Conservation (phyloP, 345 rosid species). For the Citrus australasica region DNA sequence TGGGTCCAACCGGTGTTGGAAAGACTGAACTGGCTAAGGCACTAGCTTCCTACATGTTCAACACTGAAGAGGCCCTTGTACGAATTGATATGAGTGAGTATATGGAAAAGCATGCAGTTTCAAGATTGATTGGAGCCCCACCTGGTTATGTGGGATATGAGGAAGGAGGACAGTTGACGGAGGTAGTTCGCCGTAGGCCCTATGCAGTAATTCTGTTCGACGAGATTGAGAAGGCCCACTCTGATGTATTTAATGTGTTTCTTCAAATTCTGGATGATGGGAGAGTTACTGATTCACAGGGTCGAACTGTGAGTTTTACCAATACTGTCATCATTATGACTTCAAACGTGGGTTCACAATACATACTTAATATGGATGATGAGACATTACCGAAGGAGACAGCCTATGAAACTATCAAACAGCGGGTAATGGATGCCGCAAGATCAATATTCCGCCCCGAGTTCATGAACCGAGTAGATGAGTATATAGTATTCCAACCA, state of each 20-base stretch:
- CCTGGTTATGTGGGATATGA: conserved; percentile 98
- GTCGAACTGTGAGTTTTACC: conserved; percentile 91
- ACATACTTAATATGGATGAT: conserved; percentile 65
- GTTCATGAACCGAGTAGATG: conserved; percentile 97
- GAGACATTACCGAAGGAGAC: conserved; percentile 46
- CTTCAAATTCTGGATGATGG: conserved; percentile 98
- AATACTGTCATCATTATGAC: conserved; percentile 94
- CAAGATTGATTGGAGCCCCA: conserved; percentile 97
- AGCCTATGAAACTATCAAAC: conserved; percentile 74
- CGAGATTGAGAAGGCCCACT: conserved; percentile 97
- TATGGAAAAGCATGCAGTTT: conserved; percentile 98
- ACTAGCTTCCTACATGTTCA: conserved; percentile 88
- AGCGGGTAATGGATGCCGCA: conserved; percentile 94
- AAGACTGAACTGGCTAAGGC: conserved; percentile 97
- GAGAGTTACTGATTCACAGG: conserved; percentile 96
- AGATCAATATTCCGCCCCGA: conserved; percentile 95
- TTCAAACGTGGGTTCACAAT: conserved; percentile 92
- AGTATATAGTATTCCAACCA: conserved; percentile 98
- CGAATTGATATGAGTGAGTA: conserved; percentile 99
- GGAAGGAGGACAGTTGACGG: conserved; percentile 97
- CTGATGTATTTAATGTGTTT: conserved; percentile 91
- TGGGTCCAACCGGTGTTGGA: conserved; percentile 99
- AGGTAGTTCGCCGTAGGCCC: conserved; percentile 88
- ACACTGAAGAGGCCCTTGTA: conserved; percentile 94
- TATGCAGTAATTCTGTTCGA: conserved; percentile 95